Evolutionary conservation across 2,329 filamentous ascomycete species (phyloP).

Genomic region (Aschersonia sp.): DNA sequence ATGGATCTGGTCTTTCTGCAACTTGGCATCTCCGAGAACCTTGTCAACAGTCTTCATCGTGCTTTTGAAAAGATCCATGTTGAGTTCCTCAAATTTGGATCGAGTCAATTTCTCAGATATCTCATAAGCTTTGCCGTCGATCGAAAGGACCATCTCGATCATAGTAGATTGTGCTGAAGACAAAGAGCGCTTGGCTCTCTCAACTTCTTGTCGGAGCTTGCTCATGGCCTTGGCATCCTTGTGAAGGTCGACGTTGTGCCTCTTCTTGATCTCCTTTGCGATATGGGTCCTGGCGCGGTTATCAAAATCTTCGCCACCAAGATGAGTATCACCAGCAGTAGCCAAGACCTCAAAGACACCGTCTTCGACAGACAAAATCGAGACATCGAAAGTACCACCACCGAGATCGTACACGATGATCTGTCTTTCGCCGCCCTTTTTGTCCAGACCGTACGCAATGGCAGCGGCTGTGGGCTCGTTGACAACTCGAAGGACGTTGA

Average conservation of each 20-base stretch:
- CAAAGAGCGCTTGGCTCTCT: slow-evolving; percentile 98
- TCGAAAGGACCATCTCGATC: slow-evolving; percentile 95
- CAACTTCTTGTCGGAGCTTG: slow-evolving; percentile 98
- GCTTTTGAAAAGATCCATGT: slow-evolving; percentile 99
- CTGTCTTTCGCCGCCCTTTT: slow-evolving; percentile 70
- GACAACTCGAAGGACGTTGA: slow-evolving; percentile 91
- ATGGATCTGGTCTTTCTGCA: slow-evolving; percentile 88
- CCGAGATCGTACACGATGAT: slow-evolving; percentile 90
- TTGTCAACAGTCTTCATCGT: slow-evolving; percentile 97
- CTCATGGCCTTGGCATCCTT: slow-evolving; percentile 97
- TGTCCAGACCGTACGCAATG: slow-evolving; percentile 87
- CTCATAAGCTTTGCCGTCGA: slow-evolving; percentile 72
- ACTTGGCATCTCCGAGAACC: slow-evolving; percentile 94
- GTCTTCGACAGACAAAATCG: slow-evolving; percentile 78
- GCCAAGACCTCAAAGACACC: slow-evolving; percentile 91
- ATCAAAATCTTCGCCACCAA: slow-evolving; percentile 98
- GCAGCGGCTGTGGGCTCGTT: slow-evolving; percentile 94
- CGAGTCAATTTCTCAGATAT: slow-evolving; percentile 94
- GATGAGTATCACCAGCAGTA: slow-evolving; percentile 91
- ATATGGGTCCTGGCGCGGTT: slow-evolving; percentile 95
- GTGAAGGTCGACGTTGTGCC: slow-evolving; percentile 80
- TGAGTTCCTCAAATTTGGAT: slow-evolving; percentile 98
- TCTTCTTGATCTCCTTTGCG: slow-evolving; percentile 98
- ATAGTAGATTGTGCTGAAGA: slow-evolving; percentile 87
- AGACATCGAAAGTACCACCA: slow-evolving; percentile 92